A percentile compares a stretch with the other conserved stretches of the same genome.
Conservation (phyloP, 2,329 filamentous ascomycete genomes). For the Pleurostoma richardsiae region DNA sequence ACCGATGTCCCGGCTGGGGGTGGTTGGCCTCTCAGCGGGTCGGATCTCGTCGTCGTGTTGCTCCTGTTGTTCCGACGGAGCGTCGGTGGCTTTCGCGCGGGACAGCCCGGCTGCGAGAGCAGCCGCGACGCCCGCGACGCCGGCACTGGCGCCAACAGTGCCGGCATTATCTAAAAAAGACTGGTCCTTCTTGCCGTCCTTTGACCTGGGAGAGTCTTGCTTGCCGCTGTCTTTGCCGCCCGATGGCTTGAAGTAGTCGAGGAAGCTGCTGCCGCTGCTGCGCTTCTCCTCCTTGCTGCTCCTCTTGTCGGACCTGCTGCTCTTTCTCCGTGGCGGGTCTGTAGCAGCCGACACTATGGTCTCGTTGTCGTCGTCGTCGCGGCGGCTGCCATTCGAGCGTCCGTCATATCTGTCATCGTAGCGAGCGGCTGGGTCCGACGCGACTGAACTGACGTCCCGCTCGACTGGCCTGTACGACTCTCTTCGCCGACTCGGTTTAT, state of each 20-base stretch:
- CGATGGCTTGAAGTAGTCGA: constrained; percentile 38
- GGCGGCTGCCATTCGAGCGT: constrained; percentile 27
- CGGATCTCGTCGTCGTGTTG: constrained; percentile 4
- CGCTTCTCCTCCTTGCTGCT: constrained; percentile 34
- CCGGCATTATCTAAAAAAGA: constrained; percentile 71
- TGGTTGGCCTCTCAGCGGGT: constrained; percentile 9
- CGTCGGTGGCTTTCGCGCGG: constrained; percentile 41
- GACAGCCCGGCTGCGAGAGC: constrained; percentile 31
- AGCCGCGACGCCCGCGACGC: constrained; percentile 48
- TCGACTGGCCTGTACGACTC: constrained; percentile 32
- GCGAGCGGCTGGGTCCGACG: constrained; percentile 34
- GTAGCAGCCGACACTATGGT: constrained; percentile 38
- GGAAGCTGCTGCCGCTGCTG: constrained; percentile 40
- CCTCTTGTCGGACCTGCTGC: constrained; percentile 26
- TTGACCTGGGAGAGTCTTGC: constrained; percentile 28
- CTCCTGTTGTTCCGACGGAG: constrained; percentile 27
- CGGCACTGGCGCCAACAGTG: constrained; percentile 66
- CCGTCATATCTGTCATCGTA: constrained; percentile 27
- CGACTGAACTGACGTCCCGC: constrained; percentile 43
- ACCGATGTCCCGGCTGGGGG: constrained; percentile 21
- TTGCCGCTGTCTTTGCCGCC: constrained; percentile 28
- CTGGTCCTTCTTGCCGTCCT: constrained; percentile 30
- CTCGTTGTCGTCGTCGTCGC: constrained; percentile 43
- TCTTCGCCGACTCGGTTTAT: constrained; percentile 30
- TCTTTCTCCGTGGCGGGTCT: constrained; percentile 20